Conservation (phyloP, 805 yeast species). For the Metschnikowia sp. region DNA sequence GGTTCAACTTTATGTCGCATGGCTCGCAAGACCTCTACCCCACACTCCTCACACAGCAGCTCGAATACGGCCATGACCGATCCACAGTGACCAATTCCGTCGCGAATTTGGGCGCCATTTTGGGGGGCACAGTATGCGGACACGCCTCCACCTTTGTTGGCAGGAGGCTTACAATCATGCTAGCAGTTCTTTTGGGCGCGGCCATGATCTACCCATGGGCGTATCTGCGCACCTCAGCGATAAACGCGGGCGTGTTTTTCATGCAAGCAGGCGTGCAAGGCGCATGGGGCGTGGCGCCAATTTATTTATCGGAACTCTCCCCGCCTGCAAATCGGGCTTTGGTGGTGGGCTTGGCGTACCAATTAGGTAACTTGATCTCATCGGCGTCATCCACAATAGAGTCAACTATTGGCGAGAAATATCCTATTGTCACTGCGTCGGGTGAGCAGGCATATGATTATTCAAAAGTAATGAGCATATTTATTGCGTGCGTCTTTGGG, state of each 20-base stretch:
- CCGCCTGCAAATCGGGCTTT: constrained; percentile 17
- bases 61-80: constrained; percentile 28
- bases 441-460: constrained; percentile 45
- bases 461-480: constrained; percentile 65
- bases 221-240: constrained; percentile 26
- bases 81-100: constrained; percentile 40
- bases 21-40: constrained; percentile 43
- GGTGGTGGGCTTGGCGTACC: constrained; percentile 46
- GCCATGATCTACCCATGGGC: constrained; percentile 39
- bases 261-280: constrained; percentile 67
- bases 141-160: constrained; percentile 36
- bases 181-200: constrained; percentile 33
- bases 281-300: constrained; percentile 71
- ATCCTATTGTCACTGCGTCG: constrained; percentile 41
- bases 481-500: constrained; percentile 63
- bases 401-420: constrained; percentile 55
- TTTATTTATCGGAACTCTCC: constrained; percentile 62
- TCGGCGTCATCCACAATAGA: constrained; percentile 72
- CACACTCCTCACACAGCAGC: constrained; percentile 35
- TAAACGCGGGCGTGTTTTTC: constrained; percentile 61
- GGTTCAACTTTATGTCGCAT: constrained; percentile 41
- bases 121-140: constrained; percentile 46
- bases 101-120: constrained; percentile 40
- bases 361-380: constrained; percentile 69
- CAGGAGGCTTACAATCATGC: constrained; percentile 32